Base-by-base conservation (phyloP, 2,329 filamentous ascomycete genomes). In the Volutella citrinella region DNA sequence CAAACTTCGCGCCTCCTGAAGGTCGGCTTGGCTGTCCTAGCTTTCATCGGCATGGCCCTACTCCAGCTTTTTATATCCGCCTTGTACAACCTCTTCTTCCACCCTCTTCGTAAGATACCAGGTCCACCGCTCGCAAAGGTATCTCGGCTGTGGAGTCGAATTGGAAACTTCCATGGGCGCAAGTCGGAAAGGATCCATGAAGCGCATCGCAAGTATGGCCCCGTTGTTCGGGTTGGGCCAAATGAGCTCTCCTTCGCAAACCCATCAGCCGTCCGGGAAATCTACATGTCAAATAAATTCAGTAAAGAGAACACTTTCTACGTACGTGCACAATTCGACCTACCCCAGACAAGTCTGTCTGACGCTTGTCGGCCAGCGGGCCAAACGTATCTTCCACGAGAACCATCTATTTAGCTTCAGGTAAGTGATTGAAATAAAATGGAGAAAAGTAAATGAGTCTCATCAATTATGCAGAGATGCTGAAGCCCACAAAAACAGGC, bases 231-330 rank as follows among this genome's bases (percentile, higher is more conserved):
- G 19, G 23, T 34, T 22, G 31, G 31, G 11, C 31, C 31, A 21
- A 34, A 34, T 23, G 31, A 34, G 25, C 24, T 34, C 7, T 34
- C 31, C 11, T 34, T 34, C 19, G 24, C 31, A 13, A 10, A 27
- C 13, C 31, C 31, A n/a, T n/a, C 25, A 8, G 31, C 25, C 15
- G 14, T 34, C 9, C 24, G 18, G 14, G 6, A 27, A 12, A 34
- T 34, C 19, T 34, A 34, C 14, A 28, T 14, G 6, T 13, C 31
- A 17, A n/a, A 27, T 8, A 23, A 5, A 18, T 34, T 27, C 25
- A 17, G 21, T n/a, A 33, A 34, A 22, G 31, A 34, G 9, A 25
- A 34, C 11, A 5, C 24, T 11, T 34, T 34, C 24, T 34, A 34
- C 19, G 31, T 34, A 9, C 7, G 31, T 17, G n/a, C n/a, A n/a